Base-by-base conservation (phyloP, 306 rosid genomes). In the Macrotyloma uniflorum region DNA sequence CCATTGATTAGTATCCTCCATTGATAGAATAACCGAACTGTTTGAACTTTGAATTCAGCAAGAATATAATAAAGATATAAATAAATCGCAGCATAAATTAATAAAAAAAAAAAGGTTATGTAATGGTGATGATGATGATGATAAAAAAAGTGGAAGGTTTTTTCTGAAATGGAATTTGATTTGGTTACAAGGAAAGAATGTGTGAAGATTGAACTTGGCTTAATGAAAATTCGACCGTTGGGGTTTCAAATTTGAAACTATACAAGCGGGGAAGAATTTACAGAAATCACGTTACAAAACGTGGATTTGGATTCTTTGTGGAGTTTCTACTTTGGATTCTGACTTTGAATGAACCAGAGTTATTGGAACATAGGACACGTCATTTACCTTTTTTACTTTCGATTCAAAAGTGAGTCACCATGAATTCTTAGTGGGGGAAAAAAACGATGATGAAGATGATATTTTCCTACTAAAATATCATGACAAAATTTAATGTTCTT, bases 221-320 rank as follows among this genome's bases (percentile, higher is more conserved):
- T 77, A 55, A 47, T 63, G 47, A 67, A 67, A 70, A 16, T 36
- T 70, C 7, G 91, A 86, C 92, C 88, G 93, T 91, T 91, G 84
- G 23, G 16, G 12, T 78, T 85, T 82, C 85, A 91, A 87, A 43
- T 91, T 89, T 89, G 86, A 89, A 91, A 69, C 58, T 67, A 28
- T 24, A 16, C 12, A 76, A 68, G 87, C 91, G 91, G 96, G 83
- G 15, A 1, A 73, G 32, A 16, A 40, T 74, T 59, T 8, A 33
- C 33, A 74, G 6, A 23, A 47, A 45, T 8, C 19, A 32, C 45
- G 11, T 22, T 38, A 22, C 59, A 74, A 54, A 38, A 58, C 42
- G 28, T 28, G 10, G 43, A 3, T 70, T 32, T 38, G 59, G 53
- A 35, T 47, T 63, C 46, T 54, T 74, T 38, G 72, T 38, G 84